Percentiles rank a stretch among this genome's conserved stretches.
Evolutionary conservation across 164 flowering plant genomes (phyloP).

Genomic region (Vitis labrusca): DNA sequence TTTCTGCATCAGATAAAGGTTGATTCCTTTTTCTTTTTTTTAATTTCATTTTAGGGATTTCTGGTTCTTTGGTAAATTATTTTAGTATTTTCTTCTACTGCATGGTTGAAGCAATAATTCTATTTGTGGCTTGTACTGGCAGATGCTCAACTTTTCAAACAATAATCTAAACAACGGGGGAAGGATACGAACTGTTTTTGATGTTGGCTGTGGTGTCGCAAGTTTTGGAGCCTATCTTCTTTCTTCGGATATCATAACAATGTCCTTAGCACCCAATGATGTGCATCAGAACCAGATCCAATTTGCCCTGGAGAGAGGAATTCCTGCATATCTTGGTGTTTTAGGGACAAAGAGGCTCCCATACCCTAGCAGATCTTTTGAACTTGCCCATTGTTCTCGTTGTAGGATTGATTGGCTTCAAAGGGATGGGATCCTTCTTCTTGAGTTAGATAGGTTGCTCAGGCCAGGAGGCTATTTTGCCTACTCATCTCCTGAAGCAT

Average conservation of each 20-base stretch:
- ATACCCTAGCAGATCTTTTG: constrained; percentile 57
- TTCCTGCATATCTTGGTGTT: constrained; percentile 58
- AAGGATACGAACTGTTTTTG: constrained; percentile 42
- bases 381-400: constrained; percentile 53
- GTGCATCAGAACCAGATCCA: constrained; percentile 58
- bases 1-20: too few relatives aligned
- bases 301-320: constrained; percentile 51
- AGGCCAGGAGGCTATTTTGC: constrained; percentile 58
- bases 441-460: constrained; percentile 50
- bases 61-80: not conserved
- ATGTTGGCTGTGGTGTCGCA: constrained; percentile 58
- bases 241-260: constrained; percentile 40
- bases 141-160: constrained; percentile 48
- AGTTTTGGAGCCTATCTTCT: constrained; percentile 55
- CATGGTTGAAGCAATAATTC: constrained; percentile 1
- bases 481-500: constrained; percentile 55
- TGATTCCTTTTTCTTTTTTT: too few relatives aligned
- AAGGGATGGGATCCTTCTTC: constrained; percentile 49
- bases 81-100: not conserved
- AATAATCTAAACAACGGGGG: constrained; percentile 40
- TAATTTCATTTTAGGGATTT: too few relatives aligned
- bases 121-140: constrained; percentile 13
- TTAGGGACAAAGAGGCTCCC: constrained; percentile 55
- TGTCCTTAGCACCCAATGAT: constrained; percentile 56
- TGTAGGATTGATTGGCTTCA: constrained; percentile 60